Conservation (phyloP, 495 filamentous ascomycete genomes). For the Melanomma pulvis-pyrius region DNA sequence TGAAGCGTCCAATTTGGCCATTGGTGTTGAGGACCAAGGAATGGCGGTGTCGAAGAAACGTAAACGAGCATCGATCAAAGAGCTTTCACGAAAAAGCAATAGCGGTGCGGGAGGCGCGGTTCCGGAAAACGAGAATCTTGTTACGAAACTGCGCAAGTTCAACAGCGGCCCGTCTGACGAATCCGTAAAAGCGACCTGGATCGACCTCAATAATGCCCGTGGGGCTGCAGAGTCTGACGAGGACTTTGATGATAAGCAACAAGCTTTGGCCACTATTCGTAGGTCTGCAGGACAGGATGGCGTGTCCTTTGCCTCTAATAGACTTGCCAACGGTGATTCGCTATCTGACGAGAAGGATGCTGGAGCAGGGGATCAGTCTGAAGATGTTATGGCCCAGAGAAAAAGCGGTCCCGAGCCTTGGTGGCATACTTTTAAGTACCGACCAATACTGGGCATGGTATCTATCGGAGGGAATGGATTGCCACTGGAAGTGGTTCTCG, state of each 20-base stretch:
- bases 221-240: slow-evolving; percentile 14
- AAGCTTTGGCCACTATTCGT: slow-evolving; percentile 22
- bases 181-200: slow-evolving; percentile 10
- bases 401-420: slow-evolving; percentile 43
- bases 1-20: not conserved
- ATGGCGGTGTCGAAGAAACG: slow-evolving; percentile 32
- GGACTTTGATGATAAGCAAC: slow-evolving; percentile 17
- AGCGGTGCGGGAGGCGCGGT: slow-evolving; percentile 35
- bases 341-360: slow-evolving; percentile 39
- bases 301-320: not conserved
- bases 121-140: slow-evolving; percentile 17
- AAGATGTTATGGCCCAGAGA: slow-evolving; percentile 34
- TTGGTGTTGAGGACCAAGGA: not conserved
- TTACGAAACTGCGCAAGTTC: slow-evolving; percentile 32
- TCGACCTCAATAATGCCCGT: slow-evolving; percentile 12
- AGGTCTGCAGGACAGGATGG: slow-evolving; percentile 13
- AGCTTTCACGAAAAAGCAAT: slow-evolving; percentile 13
- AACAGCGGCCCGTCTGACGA: slow-evolving; percentile 24
- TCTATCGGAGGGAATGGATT: slow-evolving; percentile 55
- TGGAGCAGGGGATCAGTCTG: slow-evolving; percentile 21
- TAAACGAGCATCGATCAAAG: slow-evolving; percentile 20
- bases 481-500: slow-evolving; percentile 75
- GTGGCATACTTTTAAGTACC: slow-evolving; percentile 89
- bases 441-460: slow-evolving; percentile 86
- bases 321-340: slow-evolving; percentile 6